Evolutionary conservation across 2,329 filamentous ascomycete genomes (phyloP).

Genomic region (Apiospora hydei): DNA sequence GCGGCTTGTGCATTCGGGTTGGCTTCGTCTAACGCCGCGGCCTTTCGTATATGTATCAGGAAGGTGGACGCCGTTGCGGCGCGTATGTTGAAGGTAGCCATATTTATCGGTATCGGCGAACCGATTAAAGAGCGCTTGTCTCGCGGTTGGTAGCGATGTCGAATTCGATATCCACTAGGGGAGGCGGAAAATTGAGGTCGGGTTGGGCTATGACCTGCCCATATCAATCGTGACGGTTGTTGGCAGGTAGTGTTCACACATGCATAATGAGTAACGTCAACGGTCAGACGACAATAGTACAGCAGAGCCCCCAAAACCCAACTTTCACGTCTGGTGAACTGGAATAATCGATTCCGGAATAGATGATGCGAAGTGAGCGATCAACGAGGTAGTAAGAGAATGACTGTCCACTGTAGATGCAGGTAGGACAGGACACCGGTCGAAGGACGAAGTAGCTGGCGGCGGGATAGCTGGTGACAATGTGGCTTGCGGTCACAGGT

Average conservation of each 20-base stretch:
- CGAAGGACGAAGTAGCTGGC: too few species aligned
- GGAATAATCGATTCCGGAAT: too few species aligned
- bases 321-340: too few species aligned
- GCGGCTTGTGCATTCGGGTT: slow-evolving; percentile 31
- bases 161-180: not conserved
- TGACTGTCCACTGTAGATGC: too few species aligned
- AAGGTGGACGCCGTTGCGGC: not conserved
- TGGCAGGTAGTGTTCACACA: not conserved
- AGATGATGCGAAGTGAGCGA: too few species aligned
- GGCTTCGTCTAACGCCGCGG: not conserved
- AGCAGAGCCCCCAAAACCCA: too few species aligned
- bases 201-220: slow-evolving; percentile 12
- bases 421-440: too few species aligned
- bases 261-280: not conserved
- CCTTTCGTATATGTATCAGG: not conserved
- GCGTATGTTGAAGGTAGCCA: not conserved
- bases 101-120: slow-evolving; percentile 23
- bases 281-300: too few species aligned
- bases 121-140: slow-evolving; percentile 1
- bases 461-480: too few species aligned
- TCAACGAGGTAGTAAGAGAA: too few species aligned
- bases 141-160: not conserved
- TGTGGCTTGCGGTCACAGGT: not conserved
- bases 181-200: not conserved
- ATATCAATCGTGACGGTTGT: not conserved